Conservation (phyloP, 2,329 filamentous ascomycete genomes). For the Colletotrichum spaethianum region DNA sequence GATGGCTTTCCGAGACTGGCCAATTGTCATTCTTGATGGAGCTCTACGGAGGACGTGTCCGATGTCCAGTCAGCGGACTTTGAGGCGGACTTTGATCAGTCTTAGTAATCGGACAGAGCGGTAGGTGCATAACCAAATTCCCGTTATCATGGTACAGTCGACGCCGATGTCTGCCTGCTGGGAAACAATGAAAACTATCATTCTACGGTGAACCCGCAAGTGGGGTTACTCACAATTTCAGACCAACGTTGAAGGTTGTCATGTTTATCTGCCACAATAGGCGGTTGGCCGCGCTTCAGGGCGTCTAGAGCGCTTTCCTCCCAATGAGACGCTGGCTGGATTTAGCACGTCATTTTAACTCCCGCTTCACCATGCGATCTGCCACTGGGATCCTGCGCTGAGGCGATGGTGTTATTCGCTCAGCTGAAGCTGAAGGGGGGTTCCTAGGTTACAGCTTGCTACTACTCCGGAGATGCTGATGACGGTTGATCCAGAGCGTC, state of each 20-base stretch:
- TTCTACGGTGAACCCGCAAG: not conserved
- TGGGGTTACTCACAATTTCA: not conserved
- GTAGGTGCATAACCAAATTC: not conserved
- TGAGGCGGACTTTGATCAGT: not conserved
- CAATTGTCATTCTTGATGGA: not conserved
- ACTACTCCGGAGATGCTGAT: not conserved
- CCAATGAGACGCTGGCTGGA: constrained; percentile 6
- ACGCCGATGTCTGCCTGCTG: not conserved
- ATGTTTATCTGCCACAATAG: not conserved
- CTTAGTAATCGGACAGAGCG: not conserved
- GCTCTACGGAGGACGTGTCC: not conserved
- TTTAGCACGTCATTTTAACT: constrained; percentile 30
- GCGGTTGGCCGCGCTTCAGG: not conserved
- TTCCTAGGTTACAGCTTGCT: not conserved
- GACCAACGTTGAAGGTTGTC: not conserved
- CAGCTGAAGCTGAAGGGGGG: not conserved
- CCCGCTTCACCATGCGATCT: constrained; percentile 4
- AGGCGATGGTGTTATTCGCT: not conserved
- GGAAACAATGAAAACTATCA: not conserved
- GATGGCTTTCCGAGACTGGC: not conserved
- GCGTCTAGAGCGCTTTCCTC: constrained; percentile 3
- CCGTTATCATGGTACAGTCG: not conserved
- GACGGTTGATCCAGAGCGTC: not conserved
- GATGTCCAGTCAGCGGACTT: constrained; percentile 4
- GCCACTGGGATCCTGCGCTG: not conserved